Conservation (phyloP, 2,329 filamentous ascomycete genomes). For the Trichophyton benhamiae region DNA sequence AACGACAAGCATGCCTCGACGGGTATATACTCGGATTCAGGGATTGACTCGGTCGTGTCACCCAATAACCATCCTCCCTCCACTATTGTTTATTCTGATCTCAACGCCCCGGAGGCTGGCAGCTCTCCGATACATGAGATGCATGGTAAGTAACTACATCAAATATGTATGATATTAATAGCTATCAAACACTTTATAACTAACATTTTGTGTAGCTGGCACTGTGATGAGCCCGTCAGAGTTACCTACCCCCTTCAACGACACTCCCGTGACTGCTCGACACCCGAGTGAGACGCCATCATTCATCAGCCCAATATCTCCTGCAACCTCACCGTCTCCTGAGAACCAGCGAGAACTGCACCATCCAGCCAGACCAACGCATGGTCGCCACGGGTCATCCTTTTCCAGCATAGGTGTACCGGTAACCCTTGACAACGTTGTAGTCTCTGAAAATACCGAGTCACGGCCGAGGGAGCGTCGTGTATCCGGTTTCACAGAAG, state of each 20-base stretch:
- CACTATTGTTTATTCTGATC: constrained; percentile 8
- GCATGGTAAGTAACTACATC: constrained; percentile 18
- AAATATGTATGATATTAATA: neutral
- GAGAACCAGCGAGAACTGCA: constrained; percentile 8
- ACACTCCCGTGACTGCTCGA: constrained; percentile 12
- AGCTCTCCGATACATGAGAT: constrained; percentile 23
- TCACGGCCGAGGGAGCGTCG: constrained; percentile 8
- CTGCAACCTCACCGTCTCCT: constrained; percentile 10
- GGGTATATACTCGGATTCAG: constrained; percentile 10
- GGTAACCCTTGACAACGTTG: constrained; percentile 8
- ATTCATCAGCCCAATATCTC: constrained; percentile 14
- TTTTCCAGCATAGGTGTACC: constrained; percentile 13
- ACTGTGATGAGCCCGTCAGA: constrained; percentile 7
- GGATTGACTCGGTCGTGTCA: constrained; percentile 8
- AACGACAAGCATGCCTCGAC: constrained; percentile 12
- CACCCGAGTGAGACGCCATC: constrained; percentile 14
- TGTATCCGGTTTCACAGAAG: constrained; percentile 15
- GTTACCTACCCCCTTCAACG: constrained; percentile 13
- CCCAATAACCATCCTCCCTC: constrained; percentile 10
- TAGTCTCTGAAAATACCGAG: constrained; percentile 7
- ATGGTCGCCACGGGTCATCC: constrained; percentile 13
- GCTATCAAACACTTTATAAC: neutral
- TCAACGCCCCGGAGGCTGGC: constrained; percentile 17
- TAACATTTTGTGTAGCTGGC: constrained; percentile 5
- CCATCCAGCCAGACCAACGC: constrained; percentile 2